Evolutionary conservation across 768 basidiomycete genomes (phyloP).

Genomic region (Dioszegia hungarica): DNA sequence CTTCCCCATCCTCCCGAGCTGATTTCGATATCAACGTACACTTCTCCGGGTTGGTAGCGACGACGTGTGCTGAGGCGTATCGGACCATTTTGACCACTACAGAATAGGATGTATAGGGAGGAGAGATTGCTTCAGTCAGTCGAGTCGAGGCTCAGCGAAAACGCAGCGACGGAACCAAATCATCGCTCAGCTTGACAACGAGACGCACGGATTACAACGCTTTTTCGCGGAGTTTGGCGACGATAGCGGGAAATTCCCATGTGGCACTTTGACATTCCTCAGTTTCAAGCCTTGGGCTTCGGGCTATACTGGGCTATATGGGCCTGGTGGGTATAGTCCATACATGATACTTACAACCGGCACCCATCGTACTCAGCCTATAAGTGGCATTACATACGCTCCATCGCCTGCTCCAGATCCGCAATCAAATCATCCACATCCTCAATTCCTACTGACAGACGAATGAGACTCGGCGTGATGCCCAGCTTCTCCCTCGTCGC

Average conservation of each 20-base stretch:
- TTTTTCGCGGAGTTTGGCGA: conserved; percentile 10
- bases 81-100: conserved; percentile 57
- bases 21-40: conserved; percentile 55
- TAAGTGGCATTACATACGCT: conserved; percentile 15
- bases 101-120: background rate
- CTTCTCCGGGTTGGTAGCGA: conserved; percentile 88
- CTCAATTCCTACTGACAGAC: conserved; percentile 83
- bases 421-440: conserved; percentile 73
- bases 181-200: too few relatives aligned
- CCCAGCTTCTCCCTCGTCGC: conserved; percentile 32
- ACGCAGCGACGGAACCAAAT: conserved; percentile 2
- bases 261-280: background rate
- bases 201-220: too few relatives aligned
- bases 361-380: too few relatives aligned
- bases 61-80: conserved; percentile 79
- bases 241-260: background rate
- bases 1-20: background rate
- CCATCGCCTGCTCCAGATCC: conserved; percentile 66
- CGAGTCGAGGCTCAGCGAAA: too few relatives aligned
- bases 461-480: conserved; percentile 54
- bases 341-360: too few relatives aligned
- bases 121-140: background rate
- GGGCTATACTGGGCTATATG: background rate
- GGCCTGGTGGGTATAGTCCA: too few relatives aligned
- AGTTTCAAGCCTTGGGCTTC: background rate